Base-by-base conservation (phyloP, 1,284 basidiomycete genomes). In the Tylopilus sp. region DNA sequence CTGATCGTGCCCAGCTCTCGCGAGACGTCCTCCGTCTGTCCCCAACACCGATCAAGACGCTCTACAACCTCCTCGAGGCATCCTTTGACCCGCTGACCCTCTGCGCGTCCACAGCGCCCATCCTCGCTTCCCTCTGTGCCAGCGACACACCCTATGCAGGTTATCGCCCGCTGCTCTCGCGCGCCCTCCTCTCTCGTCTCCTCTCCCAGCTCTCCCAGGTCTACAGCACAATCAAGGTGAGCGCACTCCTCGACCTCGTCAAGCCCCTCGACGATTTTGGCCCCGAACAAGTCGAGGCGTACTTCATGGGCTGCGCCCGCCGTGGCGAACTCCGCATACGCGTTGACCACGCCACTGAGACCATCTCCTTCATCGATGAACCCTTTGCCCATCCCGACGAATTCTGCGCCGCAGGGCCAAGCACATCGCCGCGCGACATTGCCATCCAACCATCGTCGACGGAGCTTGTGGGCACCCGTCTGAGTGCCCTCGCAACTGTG, bases 11-110 rank as follows among this genome's bases (percentile, higher is more conserved):
- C 5, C 15, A 90, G 85, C 80, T 94, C 41, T 84, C 87, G 47
- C 86, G 93, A 56, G 90, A 94, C 70, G 87, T 91, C 45, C 83
- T 98, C 60, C 92, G 88, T 68, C 83, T 94, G 48, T 88, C 90
- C 1, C 88, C 93, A 3, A 76, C 83, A 45, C 73, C 76, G 7
- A 79, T 98, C 65, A 90, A 90, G 67, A 77, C 85, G 35, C 82
- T 99, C 35, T 98, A 98, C 78, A 83, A 88, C 67, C 85, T 96
- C 51, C 85, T 99, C 63, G 94, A 98, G 75, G 88, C 91, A 53
- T 90, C 94, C 36, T 98, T 99, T 72, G 94, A 98, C 71, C 97
- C 97, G 1, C 83, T 98, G 57, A 89, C 86, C 1, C 88, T 98
- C 53, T 94, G 92, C 71, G 75, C 82, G 15, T 83, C 85, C 63